phyloP scores from a whole-genome alignment of 805 yeast species.

The Zygosaccharomyces bailii region DNA sequence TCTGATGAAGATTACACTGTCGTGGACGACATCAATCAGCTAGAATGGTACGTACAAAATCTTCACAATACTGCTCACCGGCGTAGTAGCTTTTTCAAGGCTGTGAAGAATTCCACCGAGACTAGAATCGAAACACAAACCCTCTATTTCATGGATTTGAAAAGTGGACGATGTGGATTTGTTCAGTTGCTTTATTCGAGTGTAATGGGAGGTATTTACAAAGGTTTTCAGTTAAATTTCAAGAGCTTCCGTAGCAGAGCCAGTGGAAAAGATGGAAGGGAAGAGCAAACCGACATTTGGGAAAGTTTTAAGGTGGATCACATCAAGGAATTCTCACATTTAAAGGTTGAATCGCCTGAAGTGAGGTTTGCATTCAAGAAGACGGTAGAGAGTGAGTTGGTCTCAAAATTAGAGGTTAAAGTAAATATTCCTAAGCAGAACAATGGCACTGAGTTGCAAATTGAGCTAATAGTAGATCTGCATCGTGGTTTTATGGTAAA shows the following conservation, averaged over 20 bases:
- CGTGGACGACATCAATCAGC: constrained; percentile 15
- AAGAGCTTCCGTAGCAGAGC: constrained; percentile 36
- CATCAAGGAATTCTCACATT: constrained; percentile 17
- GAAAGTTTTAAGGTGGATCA: constrained; percentile 43
- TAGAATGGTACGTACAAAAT: constrained; percentile 16
- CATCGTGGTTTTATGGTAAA: constrained; percentile 70
- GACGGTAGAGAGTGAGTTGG: constrained; percentile 9
- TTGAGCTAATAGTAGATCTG: constrained; percentile 23
- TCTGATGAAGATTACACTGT: constrained; percentile 15
- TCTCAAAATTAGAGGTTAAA: constrained; percentile 17
- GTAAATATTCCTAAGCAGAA: constrained; percentile 14
- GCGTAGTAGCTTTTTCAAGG: constrained; percentile 11
- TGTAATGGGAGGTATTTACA: constrained; percentile 48
- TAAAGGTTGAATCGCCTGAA: constrained; percentile 20
- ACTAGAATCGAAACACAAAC: constrained; percentile 56
- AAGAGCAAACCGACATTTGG: constrained; percentile 41
- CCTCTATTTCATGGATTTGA: constrained; percentile 48
- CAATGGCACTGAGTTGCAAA: constrained; percentile 13
- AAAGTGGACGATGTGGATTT: constrained; percentile 43
- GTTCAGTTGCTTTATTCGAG: constrained; percentile 52
- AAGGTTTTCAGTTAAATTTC: constrained; percentile 52
- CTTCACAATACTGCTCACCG: constrained; percentile 10
- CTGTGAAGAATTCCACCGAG: constrained; percentile 17
- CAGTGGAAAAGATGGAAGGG: constrained; percentile 11
- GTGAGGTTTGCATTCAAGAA: constrained; percentile 22